phyloP scores from a whole-genome alignment of 139 green algal genomes.

The Chloropicon primus region DNA sequence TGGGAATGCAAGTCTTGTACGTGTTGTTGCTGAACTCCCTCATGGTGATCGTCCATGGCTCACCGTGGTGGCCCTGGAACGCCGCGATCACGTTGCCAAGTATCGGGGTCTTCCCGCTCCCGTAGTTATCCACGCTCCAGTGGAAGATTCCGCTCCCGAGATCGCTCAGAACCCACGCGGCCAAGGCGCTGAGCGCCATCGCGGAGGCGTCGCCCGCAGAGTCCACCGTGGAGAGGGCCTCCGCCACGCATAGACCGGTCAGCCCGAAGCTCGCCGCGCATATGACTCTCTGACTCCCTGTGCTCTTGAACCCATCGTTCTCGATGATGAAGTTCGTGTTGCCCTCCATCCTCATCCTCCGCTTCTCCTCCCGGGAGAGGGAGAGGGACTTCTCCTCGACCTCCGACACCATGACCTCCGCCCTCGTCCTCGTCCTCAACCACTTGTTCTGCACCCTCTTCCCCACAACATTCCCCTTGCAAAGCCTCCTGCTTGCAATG shows the following conservation, averaged over 20 bases:
- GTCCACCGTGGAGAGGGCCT: not conserved
- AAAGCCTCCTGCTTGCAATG: no score
- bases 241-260: not conserved
- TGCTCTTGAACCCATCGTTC: constrained; percentile 2
- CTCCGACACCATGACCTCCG: no score
- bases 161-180: constrained; percentile 25
- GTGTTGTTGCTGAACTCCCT: constrained; percentile 91
- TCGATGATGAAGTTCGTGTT: not conserved
- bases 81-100: constrained; percentile 84
- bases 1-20: constrained; percentile 52
- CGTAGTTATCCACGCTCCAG: constrained; percentile 91
- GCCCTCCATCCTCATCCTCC: not conserved
- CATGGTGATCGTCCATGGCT: constrained; percentile 95
- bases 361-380: not conserved
- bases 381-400: no score
- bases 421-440: not conserved
- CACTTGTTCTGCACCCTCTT: no score
- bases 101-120: constrained; percentile 69
- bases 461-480: no score
- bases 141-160: constrained; percentile 65
- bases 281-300: not conserved
- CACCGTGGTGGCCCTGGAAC: constrained; percentile 89
- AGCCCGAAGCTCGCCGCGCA: not conserved
- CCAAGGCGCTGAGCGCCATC: not conserved
- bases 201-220: not conserved